Base-by-base conservation (phyloP, 768 basidiomycete genomes). In the Leccinellum luteum region DNA sequence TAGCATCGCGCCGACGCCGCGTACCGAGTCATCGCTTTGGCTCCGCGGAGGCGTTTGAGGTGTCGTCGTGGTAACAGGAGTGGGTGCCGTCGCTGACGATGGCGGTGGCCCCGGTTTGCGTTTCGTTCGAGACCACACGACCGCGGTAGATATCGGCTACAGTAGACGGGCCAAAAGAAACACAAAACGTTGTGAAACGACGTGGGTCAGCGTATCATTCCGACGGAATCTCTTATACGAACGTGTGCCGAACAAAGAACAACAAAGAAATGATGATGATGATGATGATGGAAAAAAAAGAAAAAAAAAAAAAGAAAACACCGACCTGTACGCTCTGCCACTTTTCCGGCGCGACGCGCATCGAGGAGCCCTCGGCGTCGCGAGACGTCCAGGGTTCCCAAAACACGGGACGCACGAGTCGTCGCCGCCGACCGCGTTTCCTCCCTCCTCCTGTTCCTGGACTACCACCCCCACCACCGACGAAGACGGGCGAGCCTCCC, bases 271-370 rank as follows among this genome's bases (percentile, higher is more conserved):
- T n/a, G n/a, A n/a, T n/a, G n/a, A n/a, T n/a, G n/a, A n/a, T n/a
- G n/a, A n/a, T n/a, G n/a, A 30, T 1, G 25, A 25, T 25, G 25
- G 1, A 1, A 19, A 47, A 25, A 10, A 27, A 2, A 25, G 4
- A 17, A 48, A 14, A 27, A 12, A 45, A 13, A 25, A 7, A 17
- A n/a, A 1, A 52, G 15, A 15, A 2, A 21, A 21, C 7, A 69
- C 67, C 30, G 47, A 71, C 69, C 68, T 71, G 69, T 1, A 70
- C 25, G 48, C 52, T 47, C 21, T 44, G 48, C 69, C 67, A 66
- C 12, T 44, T 56, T 49, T 10, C 13, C 19, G 19, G 27, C 3
- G 43, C 31, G 0, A 28, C 21, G 6, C 13, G 6, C 4, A 17
- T 28, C 43, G 12, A 4, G 19, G 41, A 12, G 10, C 41, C 10